These are phyloP conservation scores for Boletus insuetus DNA, from an alignment of 768 basidiomycete genomes.

Conservation along the genomic window DNA sequence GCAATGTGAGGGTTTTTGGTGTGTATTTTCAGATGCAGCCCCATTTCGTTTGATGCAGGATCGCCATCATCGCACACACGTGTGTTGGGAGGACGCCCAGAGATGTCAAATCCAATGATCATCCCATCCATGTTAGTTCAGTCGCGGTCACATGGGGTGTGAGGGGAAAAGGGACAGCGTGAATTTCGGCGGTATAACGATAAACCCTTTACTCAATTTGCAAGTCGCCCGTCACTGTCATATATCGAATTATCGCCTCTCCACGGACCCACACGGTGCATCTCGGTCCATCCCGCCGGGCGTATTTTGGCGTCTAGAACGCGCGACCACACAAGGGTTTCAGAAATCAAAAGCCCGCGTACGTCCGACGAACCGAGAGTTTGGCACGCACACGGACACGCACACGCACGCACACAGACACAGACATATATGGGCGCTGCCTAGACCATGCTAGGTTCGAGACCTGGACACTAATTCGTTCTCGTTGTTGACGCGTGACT, in stretches of 20 bases:
- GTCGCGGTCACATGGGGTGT: background rate
- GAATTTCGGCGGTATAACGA: background rate
- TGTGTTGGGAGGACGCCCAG: background rate
- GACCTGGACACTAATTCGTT: no score
- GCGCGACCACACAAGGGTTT: no score
- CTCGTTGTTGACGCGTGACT: no score
- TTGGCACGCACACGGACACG: no score
- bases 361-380: no score
- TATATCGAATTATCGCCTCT: no score
- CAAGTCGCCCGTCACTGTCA: no score
- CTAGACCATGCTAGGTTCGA: no score
- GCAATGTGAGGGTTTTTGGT: conserved; percentile 2
- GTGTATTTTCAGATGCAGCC: background rate
- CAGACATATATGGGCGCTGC: no score
- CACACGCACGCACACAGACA: no score
- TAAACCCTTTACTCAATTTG: background rate
- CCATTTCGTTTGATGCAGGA: background rate
- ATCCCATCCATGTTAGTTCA: background rate
- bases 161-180: no score
- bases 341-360: no score
- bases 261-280: background rate
- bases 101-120: background rate
- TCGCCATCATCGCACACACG: background rate
- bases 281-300: background rate
- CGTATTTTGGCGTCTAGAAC: background rate